A percentile compares a stretch with the other conserved stretches of the same genome.
Conservation (phyloP, 2,329 filamentous ascomycete species). For the Phoma sp. region DNA sequence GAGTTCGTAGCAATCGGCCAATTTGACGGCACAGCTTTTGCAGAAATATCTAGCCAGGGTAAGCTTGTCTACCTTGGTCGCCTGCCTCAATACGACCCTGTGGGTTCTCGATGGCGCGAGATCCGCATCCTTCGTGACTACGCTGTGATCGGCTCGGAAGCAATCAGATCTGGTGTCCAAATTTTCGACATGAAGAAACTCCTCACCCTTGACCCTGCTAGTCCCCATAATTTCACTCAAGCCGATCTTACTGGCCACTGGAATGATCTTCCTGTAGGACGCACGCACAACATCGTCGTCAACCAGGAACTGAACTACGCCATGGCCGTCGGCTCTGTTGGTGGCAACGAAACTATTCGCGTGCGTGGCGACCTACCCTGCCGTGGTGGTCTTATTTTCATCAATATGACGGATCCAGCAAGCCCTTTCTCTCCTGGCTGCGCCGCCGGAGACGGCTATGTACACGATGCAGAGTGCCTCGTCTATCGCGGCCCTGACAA, state of each 20-base stretch:
- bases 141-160: slow-evolving; percentile 45
- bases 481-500: slow-evolving; percentile 59
- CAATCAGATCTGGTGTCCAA: slow-evolving; percentile 59
- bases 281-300: slow-evolving; percentile 43
- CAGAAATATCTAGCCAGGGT: slow-evolving; percentile 52
- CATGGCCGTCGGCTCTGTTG: slow-evolving; percentile 36
- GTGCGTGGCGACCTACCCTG: slow-evolving; percentile 46
- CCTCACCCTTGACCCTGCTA: slow-evolving; percentile 30
- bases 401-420: slow-evolving; percentile 59
- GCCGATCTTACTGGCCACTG: slow-evolving; percentile 35
- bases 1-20: slow-evolving; percentile 61
- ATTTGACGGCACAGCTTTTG: slow-evolving; percentile 41
- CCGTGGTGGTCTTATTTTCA: slow-evolving; percentile 60
- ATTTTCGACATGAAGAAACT: slow-evolving; percentile 65
- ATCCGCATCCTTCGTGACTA: slow-evolving; percentile 51
- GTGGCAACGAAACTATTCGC: slow-evolving; percentile 34
- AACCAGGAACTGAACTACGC: slow-evolving; percentile 39
- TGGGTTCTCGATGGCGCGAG: slow-evolving; percentile 58
- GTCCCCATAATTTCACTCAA: slow-evolving; percentile 34
- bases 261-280: slow-evolving; percentile 35
- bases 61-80: slow-evolving; percentile 59
- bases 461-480: slow-evolving; percentile 65
- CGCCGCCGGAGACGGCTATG: slow-evolving; percentile 60
- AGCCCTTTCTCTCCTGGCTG: slow-evolving; percentile 61
- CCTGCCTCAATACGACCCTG: slow-evolving; percentile 53